Base-by-base conservation (phyloP, 257 asterid genomes). In the Fraxinus excelsior region DNA sequence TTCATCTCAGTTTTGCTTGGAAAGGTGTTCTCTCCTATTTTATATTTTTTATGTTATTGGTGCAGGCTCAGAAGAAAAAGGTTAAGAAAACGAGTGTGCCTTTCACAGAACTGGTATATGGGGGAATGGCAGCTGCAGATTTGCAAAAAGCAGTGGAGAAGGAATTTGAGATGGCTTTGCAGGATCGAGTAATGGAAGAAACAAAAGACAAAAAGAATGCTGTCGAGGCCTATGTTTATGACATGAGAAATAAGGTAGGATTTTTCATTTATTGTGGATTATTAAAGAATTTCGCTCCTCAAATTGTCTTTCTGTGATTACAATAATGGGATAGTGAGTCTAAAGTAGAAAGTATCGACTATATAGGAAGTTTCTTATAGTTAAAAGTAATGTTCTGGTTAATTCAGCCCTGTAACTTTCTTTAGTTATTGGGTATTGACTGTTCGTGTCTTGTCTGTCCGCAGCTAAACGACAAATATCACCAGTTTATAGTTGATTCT, bases 151-250 rank as follows among this genome's bases (percentile, higher is more conserved):
- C 97, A 14, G 89, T 90, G 72, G 99, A 96, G 84, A 91, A 96
- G 79, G 99, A 96, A 80, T 96, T 86, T 74, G 97, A 96, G 86
- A 93, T 96, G 98, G 98, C 98, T 72, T 84, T 93, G 87, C 99
- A 96, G 90, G 99, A 96, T 67, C 97, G 97, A 5, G 85, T 96
- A 28, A 96, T 96, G 99, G 99, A 93, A 82, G 99, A 96, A 83
- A 96, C 99, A 10, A 96, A 93, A 79, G 99, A 96, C 82, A 93
- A 89, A 72, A 96, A 96, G 94, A 96, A 93, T 73, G 97, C 99
- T 23, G 97, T 96, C 2, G 99, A 96, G 86, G 87, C 99, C 26
- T 96, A 96, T 77, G 98, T 96, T 68, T 93, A 96, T 74, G 97
- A 96, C 70, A 90, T 87, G 94, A 84, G 99, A 79, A 96, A 91